phyloP scores from a whole-genome alignment of 23 red algal species.

The Pyropia yezoensis region DNA sequence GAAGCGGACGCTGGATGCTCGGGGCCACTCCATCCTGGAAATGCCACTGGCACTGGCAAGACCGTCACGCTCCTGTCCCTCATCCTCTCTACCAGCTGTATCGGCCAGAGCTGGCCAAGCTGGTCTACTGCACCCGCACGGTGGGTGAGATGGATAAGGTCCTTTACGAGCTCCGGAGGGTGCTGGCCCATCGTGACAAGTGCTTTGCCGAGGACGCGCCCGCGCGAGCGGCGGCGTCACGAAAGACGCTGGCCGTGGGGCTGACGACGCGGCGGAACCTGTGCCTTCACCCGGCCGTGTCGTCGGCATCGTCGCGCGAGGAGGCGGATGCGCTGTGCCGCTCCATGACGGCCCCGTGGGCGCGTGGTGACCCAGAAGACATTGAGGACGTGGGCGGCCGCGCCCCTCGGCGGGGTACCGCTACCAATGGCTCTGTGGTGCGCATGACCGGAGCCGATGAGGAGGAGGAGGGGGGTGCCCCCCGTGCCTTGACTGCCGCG shows the following conservation, averaged over 20 bases:
- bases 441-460: constrained; percentile 4
- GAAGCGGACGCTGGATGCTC: constrained; percentile 83
- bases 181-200: constrained; percentile 60
- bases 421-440: constrained; percentile 13
- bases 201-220: constrained; percentile 32
- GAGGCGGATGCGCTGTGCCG: constrained; percentile 87
- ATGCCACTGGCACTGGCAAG: constrained; percentile 99
- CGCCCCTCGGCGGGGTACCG: background rate
- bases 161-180: constrained; percentile 64
- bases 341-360: constrained; percentile 87
- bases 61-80: constrained; percentile 97
- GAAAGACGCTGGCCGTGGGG: constrained; percentile 59
- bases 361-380: constrained; percentile 7
- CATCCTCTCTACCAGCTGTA: constrained; percentile 90
- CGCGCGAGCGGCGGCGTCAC: constrained; percentile 23
- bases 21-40: constrained; percentile 86
- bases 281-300: constrained; percentile 76
- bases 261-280: constrained; percentile 96
- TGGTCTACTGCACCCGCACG: constrained; percentile 98
- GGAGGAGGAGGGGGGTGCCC: constrained; percentile 9
- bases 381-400: constrained; percentile 1
- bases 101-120: constrained; percentile 71
- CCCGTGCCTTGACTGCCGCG: background rate
- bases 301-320: constrained; percentile 54
- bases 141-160: constrained; percentile 99